Evolutionary conservation across 164 flowering plant species (phyloP).

Genomic region (Santalum album): DNA sequence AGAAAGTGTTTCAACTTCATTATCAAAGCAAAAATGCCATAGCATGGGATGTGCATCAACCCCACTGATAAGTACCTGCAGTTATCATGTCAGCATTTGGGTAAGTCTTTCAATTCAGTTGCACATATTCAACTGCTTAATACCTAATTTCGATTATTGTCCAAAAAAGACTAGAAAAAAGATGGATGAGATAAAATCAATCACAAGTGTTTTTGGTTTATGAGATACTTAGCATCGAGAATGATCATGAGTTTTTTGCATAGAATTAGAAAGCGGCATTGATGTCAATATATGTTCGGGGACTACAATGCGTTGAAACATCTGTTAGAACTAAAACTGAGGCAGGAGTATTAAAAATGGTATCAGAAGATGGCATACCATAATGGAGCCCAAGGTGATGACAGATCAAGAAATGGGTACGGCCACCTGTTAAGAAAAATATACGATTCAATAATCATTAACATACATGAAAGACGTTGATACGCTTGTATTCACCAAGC

Average conservation of each 20-base stretch:
- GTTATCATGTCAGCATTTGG: slow-evolving; percentile 2
- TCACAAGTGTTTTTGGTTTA: too few relatives aligned
- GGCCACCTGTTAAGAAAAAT: slow-evolving; percentile 57
- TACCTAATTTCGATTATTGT: background rate
- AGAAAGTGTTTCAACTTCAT: slow-evolving; percentile 47
- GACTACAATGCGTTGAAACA: too few relatives aligned
- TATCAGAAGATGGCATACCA: slow-evolving; percentile 25
- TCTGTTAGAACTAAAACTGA: too few relatives aligned
- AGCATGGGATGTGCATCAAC: slow-evolving; percentile 79
- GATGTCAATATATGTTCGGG: too few relatives aligned
- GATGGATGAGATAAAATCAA: too few relatives aligned
- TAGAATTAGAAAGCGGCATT: too few relatives aligned
- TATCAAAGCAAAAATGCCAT: slow-evolving; percentile 45
- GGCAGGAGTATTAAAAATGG: too few relatives aligned
- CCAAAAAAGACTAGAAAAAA: too few relatives aligned
- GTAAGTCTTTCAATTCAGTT: background rate
- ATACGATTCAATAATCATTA: background rate
- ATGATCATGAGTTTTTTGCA: too few relatives aligned
- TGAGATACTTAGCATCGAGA: too few relatives aligned
- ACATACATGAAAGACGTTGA: background rate
- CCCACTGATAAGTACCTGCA: slow-evolving; percentile 76
- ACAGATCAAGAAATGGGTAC: slow-evolving; percentile 58
- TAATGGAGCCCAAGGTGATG: slow-evolving; percentile 51
- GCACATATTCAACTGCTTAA: background rate
- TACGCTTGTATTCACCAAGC: too few relatives aligned